A percentile compares a stretch with the other conserved stretches of the same genome.
Conservation (phyloP, 2,329 filamentous ascomycete genomes). For the Chaetomium sp. region DNA sequence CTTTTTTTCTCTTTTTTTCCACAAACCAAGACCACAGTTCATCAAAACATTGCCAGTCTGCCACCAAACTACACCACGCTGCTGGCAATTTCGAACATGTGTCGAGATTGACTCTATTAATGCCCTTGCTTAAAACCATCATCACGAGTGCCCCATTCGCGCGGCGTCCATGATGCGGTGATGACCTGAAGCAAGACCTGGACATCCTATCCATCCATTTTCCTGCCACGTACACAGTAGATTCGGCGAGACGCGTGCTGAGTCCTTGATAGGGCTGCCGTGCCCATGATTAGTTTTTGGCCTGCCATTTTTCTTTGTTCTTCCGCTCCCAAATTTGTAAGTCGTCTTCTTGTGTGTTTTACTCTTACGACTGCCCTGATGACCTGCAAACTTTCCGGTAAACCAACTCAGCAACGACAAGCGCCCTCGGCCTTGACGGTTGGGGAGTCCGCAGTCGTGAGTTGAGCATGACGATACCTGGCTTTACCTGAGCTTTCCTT, state of each 20-base stretch:
- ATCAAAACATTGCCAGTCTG: conserved; percentile 44
- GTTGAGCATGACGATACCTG: conserved; percentile 33
- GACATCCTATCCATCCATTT: conserved; percentile 47
- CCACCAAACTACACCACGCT: conserved; percentile 42
- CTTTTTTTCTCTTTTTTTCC: conserved; percentile 29
- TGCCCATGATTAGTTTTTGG: conserved; percentile 4
- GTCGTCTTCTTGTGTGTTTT: conserved; percentile 19
- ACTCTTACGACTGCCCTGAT: conserved; percentile 29
- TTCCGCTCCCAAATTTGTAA: conserved; percentile 13
- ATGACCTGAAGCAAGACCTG: conserved; percentile 66
- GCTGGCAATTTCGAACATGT: conserved; percentile 56
- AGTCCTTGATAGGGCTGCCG: neutral
- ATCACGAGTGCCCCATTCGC: conserved; percentile 66
- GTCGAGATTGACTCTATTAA: conserved; percentile 57
- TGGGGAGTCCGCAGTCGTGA: conserved; percentile 19
- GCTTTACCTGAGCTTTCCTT: conserved; percentile 26
- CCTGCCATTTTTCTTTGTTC: neutral
- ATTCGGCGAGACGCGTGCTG: conserved; percentile 7
- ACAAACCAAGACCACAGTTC: conserved; percentile 40
- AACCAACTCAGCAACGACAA: conserved; percentile 36
- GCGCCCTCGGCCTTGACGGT: neutral
- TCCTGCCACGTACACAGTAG: conserved; percentile 23
- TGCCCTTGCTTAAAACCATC: conserved; percentile 68
- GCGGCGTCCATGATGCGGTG: conserved; percentile 67
- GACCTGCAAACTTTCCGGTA: conserved; percentile 37